Evolutionary conservation across 345 rosid species (phyloP).

Genomic region (Cardiospermum halicacabum): DNA sequence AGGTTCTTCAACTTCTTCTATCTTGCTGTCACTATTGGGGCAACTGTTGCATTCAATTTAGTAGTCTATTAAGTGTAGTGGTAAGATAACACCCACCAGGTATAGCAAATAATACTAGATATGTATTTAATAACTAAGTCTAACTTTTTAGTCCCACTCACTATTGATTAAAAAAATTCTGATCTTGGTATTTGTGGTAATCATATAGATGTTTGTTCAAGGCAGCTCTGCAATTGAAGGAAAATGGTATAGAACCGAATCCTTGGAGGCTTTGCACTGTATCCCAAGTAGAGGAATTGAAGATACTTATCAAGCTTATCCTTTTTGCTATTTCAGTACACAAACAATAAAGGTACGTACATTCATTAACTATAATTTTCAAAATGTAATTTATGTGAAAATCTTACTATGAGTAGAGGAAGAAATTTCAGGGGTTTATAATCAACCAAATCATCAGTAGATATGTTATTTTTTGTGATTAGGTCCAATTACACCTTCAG

Average conservation of each 20-base stretch:
- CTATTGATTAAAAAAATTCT: neutral
- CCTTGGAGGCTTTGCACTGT: constrained; percentile 92
- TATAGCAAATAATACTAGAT: too few species aligned
- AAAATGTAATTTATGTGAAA: too few species aligned
- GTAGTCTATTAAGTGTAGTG: constrained; percentile 86
- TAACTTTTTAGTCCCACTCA: neutral
- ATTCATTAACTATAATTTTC: too few species aligned
- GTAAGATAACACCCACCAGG: constrained; percentile 77
- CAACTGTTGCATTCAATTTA: constrained; percentile 78
- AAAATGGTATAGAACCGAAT: constrained; percentile 58
- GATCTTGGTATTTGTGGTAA: neutral
- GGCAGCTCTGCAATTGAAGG: constrained; percentile 77
- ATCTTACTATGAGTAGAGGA: too few species aligned
- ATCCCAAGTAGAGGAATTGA: constrained; percentile 93
- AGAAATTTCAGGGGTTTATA: too few species aligned
- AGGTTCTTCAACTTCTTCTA: constrained; percentile 94
- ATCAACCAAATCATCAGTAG: too few species aligned
- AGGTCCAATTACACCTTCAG: too few species aligned
- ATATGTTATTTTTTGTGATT: too few species aligned
- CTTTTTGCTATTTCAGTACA: too few species aligned
- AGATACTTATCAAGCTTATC: constrained; percentile 65
- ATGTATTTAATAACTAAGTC: too few species aligned
- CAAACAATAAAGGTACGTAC: too few species aligned
- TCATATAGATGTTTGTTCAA: constrained; percentile 70
- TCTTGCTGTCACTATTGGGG: constrained; percentile 76